These are phyloP conservation scores for Pythium pectinolyticum DNA, from an alignment of 352 stramenopile species.

Conservation along the genomic window DNA sequence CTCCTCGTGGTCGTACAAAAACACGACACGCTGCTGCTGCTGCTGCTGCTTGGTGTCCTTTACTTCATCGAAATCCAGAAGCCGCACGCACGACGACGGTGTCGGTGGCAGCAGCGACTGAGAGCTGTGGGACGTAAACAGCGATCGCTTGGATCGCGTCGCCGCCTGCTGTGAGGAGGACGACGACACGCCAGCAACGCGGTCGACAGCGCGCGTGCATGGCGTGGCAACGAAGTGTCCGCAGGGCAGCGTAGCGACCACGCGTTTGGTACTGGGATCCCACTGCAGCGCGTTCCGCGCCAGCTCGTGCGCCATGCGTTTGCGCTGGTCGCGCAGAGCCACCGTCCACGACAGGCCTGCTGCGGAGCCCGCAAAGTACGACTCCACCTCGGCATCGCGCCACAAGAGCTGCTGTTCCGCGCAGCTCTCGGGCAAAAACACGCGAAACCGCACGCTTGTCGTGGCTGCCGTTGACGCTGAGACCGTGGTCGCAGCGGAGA, in stretches of 20 bases:
- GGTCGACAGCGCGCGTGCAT: constrained; percentile 14
- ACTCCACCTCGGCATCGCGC: constrained; percentile 53
- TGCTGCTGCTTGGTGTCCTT: constrained; percentile 23
- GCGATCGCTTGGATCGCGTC: constrained; percentile 27
- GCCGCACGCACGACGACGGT: constrained; percentile 41
- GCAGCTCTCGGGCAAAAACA: constrained; percentile 54
- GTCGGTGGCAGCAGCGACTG: constrained; percentile 6
- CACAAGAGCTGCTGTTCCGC: constrained; percentile 49
- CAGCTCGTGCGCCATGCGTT: constrained; percentile 20
- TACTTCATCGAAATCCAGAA: constrained; percentile 40
- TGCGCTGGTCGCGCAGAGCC: constrained; percentile 15
- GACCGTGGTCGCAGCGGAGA: too few relatives aligned
- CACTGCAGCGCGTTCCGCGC: constrained; percentile 13
- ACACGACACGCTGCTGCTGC: constrained; percentile 13
- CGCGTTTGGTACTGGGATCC: constrained; percentile 7
- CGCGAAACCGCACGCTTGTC: constrained; percentile 19
- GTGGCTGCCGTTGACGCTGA: not conserved
- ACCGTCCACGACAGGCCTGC: constrained; percentile 38
- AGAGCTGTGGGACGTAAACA: constrained; percentile 28
- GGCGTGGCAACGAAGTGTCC: constrained; percentile 19
- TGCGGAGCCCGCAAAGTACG: constrained; percentile 33
- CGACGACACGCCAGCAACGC: not conserved
- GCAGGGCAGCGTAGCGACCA: constrained; percentile 25
- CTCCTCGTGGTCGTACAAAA: constrained; percentile 55
- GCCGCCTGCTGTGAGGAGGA: not conserved